Percentiles rank a stretch among this genome's conserved stretches.
Conservation (phyloP, 148 eudicot genomes). For the Silene latifolia region DNA sequence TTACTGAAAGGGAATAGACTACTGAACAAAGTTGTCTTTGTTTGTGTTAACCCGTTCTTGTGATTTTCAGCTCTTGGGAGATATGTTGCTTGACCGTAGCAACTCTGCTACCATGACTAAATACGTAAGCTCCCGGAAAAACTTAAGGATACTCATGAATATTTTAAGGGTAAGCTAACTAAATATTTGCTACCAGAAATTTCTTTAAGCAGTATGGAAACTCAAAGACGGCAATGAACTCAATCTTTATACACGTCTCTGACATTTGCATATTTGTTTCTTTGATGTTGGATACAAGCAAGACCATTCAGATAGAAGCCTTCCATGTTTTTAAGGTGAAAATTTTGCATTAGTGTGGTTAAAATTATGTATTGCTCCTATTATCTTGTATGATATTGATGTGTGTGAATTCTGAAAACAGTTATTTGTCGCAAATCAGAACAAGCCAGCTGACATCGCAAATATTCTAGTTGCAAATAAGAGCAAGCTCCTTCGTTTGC, state of each 20-base stretch:
- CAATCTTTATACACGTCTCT: neutral
- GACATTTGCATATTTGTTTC: neutral
- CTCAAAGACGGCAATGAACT: too few species aligned
- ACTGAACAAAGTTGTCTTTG: too few species aligned
- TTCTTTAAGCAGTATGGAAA: neutral
- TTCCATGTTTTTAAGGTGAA: conserved; percentile 51
- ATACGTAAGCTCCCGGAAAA: conserved; percentile 68
- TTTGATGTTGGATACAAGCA: conserved; percentile 40
- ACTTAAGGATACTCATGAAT: conserved; percentile 79
- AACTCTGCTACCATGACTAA: conserved; percentile 71
- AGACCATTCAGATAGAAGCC: conserved; percentile 46
- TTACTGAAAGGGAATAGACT: too few species aligned
- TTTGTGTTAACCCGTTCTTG: neutral
- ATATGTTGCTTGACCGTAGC: conserved; percentile 80
- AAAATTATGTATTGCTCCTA: neutral
- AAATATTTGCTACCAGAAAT: neutral
- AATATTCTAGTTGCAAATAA: conserved; percentile 40
- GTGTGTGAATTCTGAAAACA: conserved; percentile 15
- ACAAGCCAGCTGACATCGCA: conserved; percentile 43
- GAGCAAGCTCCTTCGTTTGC: conserved; percentile 48
- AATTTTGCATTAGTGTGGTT: neutral
- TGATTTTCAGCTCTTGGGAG: conserved; percentile 61
- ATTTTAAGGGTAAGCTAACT: conserved; percentile 55
- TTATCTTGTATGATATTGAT: neutral
- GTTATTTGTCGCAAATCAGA: conserved; percentile 46